Conservation (phyloP, 805 yeast genomes). For the Lipomyces spencermartinsiae region DNA sequence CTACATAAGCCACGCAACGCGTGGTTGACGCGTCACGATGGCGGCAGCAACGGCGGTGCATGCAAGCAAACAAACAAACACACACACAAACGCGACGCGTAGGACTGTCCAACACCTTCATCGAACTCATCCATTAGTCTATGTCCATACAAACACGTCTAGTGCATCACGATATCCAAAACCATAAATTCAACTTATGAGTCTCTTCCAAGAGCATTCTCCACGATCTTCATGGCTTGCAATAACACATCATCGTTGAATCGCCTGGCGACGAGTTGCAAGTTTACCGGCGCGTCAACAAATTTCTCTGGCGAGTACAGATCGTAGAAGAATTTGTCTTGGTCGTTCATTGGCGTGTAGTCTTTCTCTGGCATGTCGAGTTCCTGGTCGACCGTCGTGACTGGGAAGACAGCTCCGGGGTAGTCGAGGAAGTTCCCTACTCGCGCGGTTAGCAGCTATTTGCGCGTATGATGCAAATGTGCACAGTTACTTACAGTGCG, state of each 20-base stretch:
- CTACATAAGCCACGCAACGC: neutral
- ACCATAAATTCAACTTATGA: constrained; percentile 12
- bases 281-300: constrained; percentile 40
- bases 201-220: constrained; percentile 32
- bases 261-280: constrained; percentile 40
- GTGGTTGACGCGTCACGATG: neutral
- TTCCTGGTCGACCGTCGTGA: constrained; percentile 35
- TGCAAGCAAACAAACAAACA: neutral
- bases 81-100: neutral
- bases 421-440: constrained; percentile 69
- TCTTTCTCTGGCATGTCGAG: constrained; percentile 34
- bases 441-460: neutral
- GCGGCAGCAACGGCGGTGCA: too few species aligned
- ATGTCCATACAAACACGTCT: neutral
- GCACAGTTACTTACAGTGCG: constrained; percentile 51
- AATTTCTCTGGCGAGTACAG: constrained; percentile 41
- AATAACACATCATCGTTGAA: constrained; percentile 47
- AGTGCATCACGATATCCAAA: neutral
- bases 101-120: neutral
- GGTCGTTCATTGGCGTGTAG: constrained; percentile 39
- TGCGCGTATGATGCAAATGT: neutral
- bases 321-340: constrained; percentile 39
- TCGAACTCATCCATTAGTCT: neutral
- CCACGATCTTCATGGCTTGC: constrained; percentile 44
- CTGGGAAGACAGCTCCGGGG: constrained; percentile 57